Evolutionary conservation across 768 basidiomycete genomes (phyloP).

Genomic region (Collybiopsis confluens): DNA sequence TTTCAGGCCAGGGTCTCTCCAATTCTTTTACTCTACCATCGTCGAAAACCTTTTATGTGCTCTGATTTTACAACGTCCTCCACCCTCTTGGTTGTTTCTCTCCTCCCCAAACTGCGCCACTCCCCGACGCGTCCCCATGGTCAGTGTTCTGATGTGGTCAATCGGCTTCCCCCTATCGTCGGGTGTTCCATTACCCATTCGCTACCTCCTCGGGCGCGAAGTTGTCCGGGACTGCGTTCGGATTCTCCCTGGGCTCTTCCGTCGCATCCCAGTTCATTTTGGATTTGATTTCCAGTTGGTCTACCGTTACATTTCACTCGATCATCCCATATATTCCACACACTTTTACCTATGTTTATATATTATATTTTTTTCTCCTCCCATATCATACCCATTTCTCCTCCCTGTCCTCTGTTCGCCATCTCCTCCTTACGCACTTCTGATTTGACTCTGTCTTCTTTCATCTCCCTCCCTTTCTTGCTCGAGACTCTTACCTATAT

Average conservation of each 20-base stretch:
- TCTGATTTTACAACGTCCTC: background rate
- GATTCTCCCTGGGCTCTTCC: too few species aligned
- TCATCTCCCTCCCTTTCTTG: background rate
- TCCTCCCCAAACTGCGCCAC: too few species aligned
- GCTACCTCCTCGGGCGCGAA: too few species aligned
- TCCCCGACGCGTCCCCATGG: too few species aligned
- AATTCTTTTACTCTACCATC: constrained; percentile 8
- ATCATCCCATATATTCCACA: background rate
- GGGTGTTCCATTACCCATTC: too few species aligned
- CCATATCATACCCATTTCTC: background rate
- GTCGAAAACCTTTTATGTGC: constrained; percentile 11
- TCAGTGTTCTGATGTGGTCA: too few species aligned
- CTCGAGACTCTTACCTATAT: too few species aligned
- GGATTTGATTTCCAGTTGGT: too few species aligned
- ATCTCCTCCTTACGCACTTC: constrained; percentile 9
- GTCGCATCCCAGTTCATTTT: too few species aligned
- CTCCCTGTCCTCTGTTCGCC: background rate
- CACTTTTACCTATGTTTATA: background rate
- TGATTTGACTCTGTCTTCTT: constrained; percentile 8
- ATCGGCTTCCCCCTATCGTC: too few species aligned
- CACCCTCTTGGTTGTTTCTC: background rate
- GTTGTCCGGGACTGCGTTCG: too few species aligned
- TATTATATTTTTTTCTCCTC: background rate
- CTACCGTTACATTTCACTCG: background rate
- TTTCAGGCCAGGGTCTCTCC: constrained; percentile 17